These are phyloP conservation scores for Amanita exitialis DNA, from an alignment of 768 basidiomycete genomes.

Conservation along the genomic window DNA sequence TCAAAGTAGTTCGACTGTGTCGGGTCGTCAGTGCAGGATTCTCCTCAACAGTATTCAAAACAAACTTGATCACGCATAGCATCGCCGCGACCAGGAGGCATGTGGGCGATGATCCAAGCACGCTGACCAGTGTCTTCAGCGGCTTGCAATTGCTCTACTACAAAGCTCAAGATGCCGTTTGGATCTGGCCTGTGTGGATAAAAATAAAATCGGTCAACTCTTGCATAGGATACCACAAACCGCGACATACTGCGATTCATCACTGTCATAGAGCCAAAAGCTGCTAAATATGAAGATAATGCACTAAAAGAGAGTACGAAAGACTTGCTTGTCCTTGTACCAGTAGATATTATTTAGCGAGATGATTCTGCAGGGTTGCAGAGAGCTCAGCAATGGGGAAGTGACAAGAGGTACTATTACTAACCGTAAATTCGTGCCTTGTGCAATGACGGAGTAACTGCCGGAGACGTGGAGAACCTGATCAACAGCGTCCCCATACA, in stretches of 20 bases:
- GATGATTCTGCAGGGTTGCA: conserved; percentile 31
- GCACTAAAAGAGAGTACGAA: not conserved
- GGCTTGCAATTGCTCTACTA: conserved; percentile 40
- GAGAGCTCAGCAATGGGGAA: not conserved
- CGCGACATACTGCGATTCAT: conserved; percentile 29
- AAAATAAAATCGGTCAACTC: not conserved
- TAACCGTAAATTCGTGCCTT: conserved; percentile 41
- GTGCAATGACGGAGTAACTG: conserved; percentile 39
- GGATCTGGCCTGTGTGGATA: conserved; percentile 33
- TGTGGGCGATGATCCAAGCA: conserved; percentile 54
- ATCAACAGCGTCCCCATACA: conserved; percentile 28
- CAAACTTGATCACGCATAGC: conserved; percentile 40
- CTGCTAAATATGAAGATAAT: conserved; percentile 16
- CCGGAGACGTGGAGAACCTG: conserved; percentile 41
- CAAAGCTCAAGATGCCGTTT: conserved; percentile 48
- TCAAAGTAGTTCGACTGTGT: conserved; percentile 47
- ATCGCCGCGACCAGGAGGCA: conserved; percentile 41
- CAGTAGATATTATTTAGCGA: conserved; percentile 53
- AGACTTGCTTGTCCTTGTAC: conserved; percentile 45
- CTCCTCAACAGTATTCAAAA: not conserved
- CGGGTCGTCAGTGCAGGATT: not conserved
- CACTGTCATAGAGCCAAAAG: conserved; percentile 53
- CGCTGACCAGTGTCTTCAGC: conserved; percentile 52
- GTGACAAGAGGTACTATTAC: not conserved
- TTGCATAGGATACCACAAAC: not conserved